These are phyloP conservation scores for Rachicladosporium sp. DNA, from an alignment of 2,329 filamentous ascomycete species.

Conservation along the genomic window DNA sequence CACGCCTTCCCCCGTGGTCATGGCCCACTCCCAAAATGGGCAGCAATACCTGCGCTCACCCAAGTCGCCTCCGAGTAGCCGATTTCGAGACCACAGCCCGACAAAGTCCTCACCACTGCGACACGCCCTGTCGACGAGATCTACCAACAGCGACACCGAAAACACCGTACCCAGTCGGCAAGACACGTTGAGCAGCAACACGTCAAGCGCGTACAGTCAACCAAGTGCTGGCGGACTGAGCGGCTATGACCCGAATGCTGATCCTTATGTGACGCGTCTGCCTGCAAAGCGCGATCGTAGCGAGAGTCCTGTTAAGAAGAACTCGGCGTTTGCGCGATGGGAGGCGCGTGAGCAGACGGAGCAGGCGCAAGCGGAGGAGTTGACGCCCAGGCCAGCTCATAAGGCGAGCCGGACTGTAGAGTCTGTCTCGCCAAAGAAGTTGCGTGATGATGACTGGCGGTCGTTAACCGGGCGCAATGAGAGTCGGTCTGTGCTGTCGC, in stretches of 20 bases:
- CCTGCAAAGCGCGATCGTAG: constrained; percentile 21
- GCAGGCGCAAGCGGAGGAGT: constrained; percentile 9
- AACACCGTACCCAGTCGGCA: constrained; percentile 16
- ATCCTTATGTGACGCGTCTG: constrained; percentile 19
- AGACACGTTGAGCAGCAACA: constrained; percentile 18
- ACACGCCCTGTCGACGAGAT: constrained; percentile 22
- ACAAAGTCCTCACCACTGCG: constrained; percentile 23
- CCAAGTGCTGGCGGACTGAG: constrained; percentile 9
- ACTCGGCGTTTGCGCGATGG: constrained; percentile 18
- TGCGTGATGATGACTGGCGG: constrained; percentile 22
- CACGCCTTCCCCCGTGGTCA: too few species aligned
- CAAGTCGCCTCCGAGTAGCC: constrained; percentile 21
- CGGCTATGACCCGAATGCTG: constrained; percentile 15
- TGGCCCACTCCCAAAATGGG: constrained; percentile 1
- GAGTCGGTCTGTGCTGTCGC: constrained; percentile 17
- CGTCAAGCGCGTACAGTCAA: constrained; percentile 16
- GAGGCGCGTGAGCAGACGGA: constrained; percentile 16
- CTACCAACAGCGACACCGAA: constrained; percentile 21
- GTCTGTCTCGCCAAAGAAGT: constrained; percentile 16
- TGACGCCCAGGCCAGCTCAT: constrained; percentile 3
- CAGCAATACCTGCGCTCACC: constrained; percentile 13
- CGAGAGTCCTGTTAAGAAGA: constrained; percentile 25
- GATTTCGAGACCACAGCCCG: constrained; percentile 20
- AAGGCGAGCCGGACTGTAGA: constrained; percentile 4
- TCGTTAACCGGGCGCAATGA: constrained; percentile 17